Evolutionary conservation across 2,329 filamentous ascomycete species (phyloP).

Genomic region (Kalmusia sp.): DNA sequence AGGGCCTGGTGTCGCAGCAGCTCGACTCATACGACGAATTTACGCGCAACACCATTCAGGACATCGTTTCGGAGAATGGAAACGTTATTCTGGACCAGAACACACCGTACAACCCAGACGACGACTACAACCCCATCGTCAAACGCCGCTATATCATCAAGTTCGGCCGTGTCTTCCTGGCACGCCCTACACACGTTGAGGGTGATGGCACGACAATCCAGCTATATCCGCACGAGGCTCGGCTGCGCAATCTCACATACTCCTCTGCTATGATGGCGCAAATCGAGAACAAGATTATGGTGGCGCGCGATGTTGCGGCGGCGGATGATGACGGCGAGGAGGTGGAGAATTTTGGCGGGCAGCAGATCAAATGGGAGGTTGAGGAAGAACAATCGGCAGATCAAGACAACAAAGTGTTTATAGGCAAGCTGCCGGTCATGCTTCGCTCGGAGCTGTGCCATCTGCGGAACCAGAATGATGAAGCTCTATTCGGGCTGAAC

Average conservation of each 20-base stretch:
- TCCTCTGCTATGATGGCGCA: conserved; percentile 89
- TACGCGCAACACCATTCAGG: conserved; percentile 90
- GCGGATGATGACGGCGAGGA: conserved; percentile 72
- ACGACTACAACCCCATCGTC: conserved; percentile 73
- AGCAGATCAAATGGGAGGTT: conserved; percentile 56
- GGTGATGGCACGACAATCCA: conserved; percentile 87
- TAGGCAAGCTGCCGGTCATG: conserved; percentile 97
- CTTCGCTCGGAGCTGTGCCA: conserved; percentile 96
- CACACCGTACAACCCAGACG: conserved; percentile 76
- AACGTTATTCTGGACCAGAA: conserved; percentile 93
- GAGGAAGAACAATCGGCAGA: conserved; percentile 51
- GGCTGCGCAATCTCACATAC: conserved; percentile 94
- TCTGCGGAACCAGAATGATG: conserved; percentile 80
- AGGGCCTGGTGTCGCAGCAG: conserved; percentile 96
- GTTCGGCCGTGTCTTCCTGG: conserved; percentile 88
- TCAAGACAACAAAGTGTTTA: conserved; percentile 78
- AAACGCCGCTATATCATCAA: conserved; percentile 94
- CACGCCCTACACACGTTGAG: conserved; percentile 89
- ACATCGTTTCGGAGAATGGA: conserved; percentile 91
- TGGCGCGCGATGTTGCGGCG: conserved; percentile 78
- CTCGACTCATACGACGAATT: conserved; percentile 99
- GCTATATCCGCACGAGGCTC: conserved; percentile 91
- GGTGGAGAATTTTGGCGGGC: conserved; percentile 46
- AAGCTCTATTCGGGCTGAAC: conserved; percentile 87
- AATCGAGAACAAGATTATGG: conserved; percentile 83